Evolutionary conservation across 2,329 filamentous ascomycete genomes (phyloP), one percentile per base, ranked within the genome.

Genomic region (Septoria linicola): DNA sequence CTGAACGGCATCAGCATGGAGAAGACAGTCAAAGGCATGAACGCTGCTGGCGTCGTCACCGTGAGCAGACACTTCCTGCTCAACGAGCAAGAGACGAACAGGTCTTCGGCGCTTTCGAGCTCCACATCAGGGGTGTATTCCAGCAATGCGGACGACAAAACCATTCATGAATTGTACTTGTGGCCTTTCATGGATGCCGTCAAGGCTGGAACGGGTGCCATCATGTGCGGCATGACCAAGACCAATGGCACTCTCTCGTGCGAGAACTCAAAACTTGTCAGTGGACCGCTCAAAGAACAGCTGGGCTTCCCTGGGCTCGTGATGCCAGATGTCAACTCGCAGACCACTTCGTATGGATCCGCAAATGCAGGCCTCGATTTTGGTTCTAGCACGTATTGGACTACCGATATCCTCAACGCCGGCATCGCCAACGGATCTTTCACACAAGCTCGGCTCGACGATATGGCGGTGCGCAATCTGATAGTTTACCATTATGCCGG

Each of bases 1-100:
- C 76, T 90, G 45, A 84, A 87, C 45, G 90, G 87, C 45, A 75
- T 85, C 56, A 81, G 83, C 49, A 84, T 90, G 61, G 82, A 82
- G 25, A 77, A 87, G 65, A 87, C 85, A 1, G 79, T 95, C 55
- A 79, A 81, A 66, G 90, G 90, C 54, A 91, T 95, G 41, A 54
- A 57, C 61, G 68, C 32, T 60, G 76, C 57, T 70, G 74, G 52
- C 90, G 72, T 91, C 41, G 85, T 95, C 70, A 88, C 89, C 53
- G 89, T 85, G 60, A 84, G 85, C 41, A 89, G 89, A 74, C 87
- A 89, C 66, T 84, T 76, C 59, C 79, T 88, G 49, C 79, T 74
- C 39, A 88, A 90, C 65, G 85, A 88, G 69, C 88, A 89, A 72
- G 76, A 87, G 77, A 55, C 52, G 3, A 55, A 54, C 71, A 66